A percentile compares a stretch with the other conserved stretches of the same genome.
phyloP scores from a whole-genome alignment of 352 stramenopile genomes.

The Pythium graminicola region DNA sequence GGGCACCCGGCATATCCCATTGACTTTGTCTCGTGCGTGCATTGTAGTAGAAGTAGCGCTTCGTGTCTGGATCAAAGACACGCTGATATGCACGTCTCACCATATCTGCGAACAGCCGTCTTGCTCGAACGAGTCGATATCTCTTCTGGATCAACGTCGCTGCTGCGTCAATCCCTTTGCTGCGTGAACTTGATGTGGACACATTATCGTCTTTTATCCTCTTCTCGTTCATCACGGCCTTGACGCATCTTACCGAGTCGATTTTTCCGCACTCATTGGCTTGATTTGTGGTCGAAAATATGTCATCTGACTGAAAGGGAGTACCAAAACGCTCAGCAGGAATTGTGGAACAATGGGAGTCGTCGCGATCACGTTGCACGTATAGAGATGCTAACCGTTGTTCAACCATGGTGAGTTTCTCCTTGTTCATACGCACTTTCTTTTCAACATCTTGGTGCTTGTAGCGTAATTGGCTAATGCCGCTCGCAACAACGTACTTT shows the following conservation, averaged over 20 bases:
- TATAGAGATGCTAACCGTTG: slow-evolving; percentile 25
- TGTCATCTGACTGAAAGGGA: background rate
- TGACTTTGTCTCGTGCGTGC: slow-evolving; percentile 26
- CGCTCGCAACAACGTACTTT: slow-evolving; percentile 8
- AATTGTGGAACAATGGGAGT: too few relatives aligned
- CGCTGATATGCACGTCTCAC: slow-evolving; percentile 28
- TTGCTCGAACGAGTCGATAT: slow-evolving; percentile 27
- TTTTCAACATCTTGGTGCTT: slow-evolving; percentile 27
- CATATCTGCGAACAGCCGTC: slow-evolving; percentile 20
- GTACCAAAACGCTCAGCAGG: too few relatives aligned
- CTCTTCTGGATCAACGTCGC: slow-evolving; percentile 26
- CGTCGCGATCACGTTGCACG: background rate
- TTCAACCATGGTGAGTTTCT: slow-evolving; percentile 30
- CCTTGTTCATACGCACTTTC: slow-evolving; percentile 36
- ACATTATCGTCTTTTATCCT: background rate
- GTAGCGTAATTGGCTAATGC: slow-evolving; percentile 19
- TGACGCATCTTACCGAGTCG: too few relatives aligned
- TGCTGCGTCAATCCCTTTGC: background rate
- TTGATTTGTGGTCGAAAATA: background rate
- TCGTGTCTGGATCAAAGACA: slow-evolving; percentile 26
- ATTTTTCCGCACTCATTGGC: background rate
- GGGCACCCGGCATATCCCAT: slow-evolving; percentile 26
- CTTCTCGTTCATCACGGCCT: slow-evolving; percentile 12
- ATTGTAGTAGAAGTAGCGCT: slow-evolving; percentile 51
- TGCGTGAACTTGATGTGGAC: background rate